Base-by-base conservation (phyloP, 192 early-diverging fungal species). In the Coemansia sp. region DNA sequence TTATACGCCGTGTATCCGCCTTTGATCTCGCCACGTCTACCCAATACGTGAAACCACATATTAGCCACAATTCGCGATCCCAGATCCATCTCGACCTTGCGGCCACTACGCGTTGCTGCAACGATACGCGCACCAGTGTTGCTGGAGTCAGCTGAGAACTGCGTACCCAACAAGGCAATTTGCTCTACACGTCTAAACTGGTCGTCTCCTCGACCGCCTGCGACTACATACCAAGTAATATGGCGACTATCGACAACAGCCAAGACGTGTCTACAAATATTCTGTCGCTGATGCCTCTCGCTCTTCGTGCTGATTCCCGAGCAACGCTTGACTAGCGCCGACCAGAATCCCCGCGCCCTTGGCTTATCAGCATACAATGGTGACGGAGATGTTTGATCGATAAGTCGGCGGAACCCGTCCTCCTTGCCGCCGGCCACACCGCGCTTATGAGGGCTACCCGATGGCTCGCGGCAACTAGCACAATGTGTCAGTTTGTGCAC, bases 31-130 rank as follows among this genome's bases (percentile, higher is more conserved):
- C 59, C 59, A 11, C 52, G 67, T 28, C 64, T 49, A 6, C 61
- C 62, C 64, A 76, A 46, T 14, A 64, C 57, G 62, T 70, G 65
- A 43, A 67, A 49, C 74, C 74, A 76, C 55, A 68, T 67, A 11
- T 52, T 66, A 42, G 74, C 74, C 14, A 76, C 65, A 49, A 62
- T 49, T 14, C 46, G 35, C 17, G 64, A 64, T 14, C 80, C 80
- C 65, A 82, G 50, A 50, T 70, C 66, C 74, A 82, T 77, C 32
- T 70, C 58, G 9, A 76, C 49, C 26, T 55, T 53, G 6, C 21
- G 14, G 19, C 64, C 59, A 61, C 64, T 37, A 52, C 46, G 64
- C 64, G 43, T n/a, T 4, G 46, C 19, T 47, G 38, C 64, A 2
- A 52, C 33, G 2, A 65, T 19, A 32, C 64, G 43, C 32, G 32